A percentile compares a stretch with the other conserved stretches of the same genome.
Conservation (phyloP, 164 flowering plant genomes). For the Hamamelis virginiana region DNA sequence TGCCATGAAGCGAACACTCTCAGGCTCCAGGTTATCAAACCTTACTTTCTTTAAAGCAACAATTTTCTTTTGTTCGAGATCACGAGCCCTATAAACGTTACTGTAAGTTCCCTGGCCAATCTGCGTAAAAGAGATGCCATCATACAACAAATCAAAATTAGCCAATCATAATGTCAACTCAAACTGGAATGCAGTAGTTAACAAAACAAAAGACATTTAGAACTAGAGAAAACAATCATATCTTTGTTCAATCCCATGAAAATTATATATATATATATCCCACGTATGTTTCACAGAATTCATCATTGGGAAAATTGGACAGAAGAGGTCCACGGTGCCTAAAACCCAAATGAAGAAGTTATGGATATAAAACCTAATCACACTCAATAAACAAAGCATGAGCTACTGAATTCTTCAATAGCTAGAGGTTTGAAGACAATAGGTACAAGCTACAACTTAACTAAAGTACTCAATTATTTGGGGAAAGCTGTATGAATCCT, state of each 20-base stretch:
- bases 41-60: constrained; percentile 96
- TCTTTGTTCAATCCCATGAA: background rate
- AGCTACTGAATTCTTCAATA: too few species aligned
- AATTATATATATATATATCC: too few species aligned
- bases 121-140: constrained; percentile 39
- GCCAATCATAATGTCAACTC: background rate
- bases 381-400: too few species aligned
- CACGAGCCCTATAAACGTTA: constrained; percentile 88
- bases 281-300: too few species aligned
- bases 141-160: constrained; percentile 8
- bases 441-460: background rate
- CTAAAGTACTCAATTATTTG: too few species aligned
- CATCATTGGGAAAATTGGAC: too few species aligned
- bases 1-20: constrained; percentile 97
- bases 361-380: background rate
- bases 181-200: background rate
- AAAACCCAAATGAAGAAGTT: background rate
- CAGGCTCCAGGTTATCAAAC: constrained; percentile 90
- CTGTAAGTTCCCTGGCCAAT: constrained; percentile 98
- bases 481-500: too few species aligned
- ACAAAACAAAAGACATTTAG: background rate
- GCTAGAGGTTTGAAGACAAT: too few species aligned
- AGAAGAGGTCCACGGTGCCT: background rate
- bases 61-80: constrained; percentile 80
- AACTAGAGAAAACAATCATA: background rate